Evolutionary conservation across 352 stramenopile genomes (phyloP), one percentile per base, ranked within the genome.

Genomic region (Lagenidium giganteum): DNA sequence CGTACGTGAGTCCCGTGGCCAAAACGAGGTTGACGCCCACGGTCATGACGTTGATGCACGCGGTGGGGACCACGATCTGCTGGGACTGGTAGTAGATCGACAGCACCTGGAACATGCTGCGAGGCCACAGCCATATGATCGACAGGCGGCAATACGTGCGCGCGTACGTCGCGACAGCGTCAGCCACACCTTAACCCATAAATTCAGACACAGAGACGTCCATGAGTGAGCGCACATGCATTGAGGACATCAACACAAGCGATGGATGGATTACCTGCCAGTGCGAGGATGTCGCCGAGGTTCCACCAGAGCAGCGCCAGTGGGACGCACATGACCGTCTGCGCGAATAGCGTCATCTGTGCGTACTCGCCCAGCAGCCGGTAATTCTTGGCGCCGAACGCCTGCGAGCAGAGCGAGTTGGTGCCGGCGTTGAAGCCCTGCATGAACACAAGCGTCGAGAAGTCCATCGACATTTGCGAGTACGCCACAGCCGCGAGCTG

Each of bases 361-460:
- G 64, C 63, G 52, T 86, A 90, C 39, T 76, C 62, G 21, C 62
- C 70, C n/a, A 90, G 47, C 17, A 94, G 40, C 13, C 77, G 55
- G 36, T 67, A 90, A 58, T 94, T 93, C 39, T 83, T 83, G 40
- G 82, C 80, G 14, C 84, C 84, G 34, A 92, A 89, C 17, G 83
- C 83, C 45, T 95, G 83, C 33, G 78, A 89, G 50, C 68, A 87
- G 16, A 95, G 70, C 35, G 76, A 56, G 50, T 88, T 93, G 51
- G 92, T 76, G 21, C 79, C 79, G 34, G 75, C 60, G 44, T 86
- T 87, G 42, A 92, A 85, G 30, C 80, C 70, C 42, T 89, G 79
- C 70, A 87, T 87, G 48, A 87, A 80, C 17, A 92, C 58, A 24
- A 87, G 67, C 32, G 76, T 83, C 8, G 70, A 79, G 28, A 93